Percentiles rank a stretch among this genome's conserved stretches.
Conservation (phyloP, 768 basidiomycete species). For the Leucocoprinus sp. region DNA sequence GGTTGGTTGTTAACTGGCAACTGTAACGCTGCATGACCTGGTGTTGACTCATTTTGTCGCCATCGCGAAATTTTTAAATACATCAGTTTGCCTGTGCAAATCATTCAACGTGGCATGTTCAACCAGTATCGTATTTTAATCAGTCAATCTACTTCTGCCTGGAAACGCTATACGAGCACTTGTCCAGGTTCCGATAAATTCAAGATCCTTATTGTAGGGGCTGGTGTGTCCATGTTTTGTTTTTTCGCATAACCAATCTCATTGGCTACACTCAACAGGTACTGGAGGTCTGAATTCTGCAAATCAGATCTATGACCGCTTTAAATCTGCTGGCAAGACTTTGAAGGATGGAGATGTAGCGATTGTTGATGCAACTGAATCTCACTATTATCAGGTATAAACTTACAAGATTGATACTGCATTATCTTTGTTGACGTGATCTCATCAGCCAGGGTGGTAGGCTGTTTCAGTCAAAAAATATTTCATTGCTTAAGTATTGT, state of each 20-base stretch:
- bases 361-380: constrained; percentile 73
- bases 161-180: constrained; percentile 28
- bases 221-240: constrained; percentile 42
- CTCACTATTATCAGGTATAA: constrained; percentile 83
- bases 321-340: constrained; percentile 59
- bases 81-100: not conserved
- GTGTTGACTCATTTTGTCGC: constrained; percentile 10
- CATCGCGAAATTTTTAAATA: no score
- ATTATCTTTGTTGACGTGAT: constrained; percentile 21
- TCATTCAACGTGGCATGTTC: constrained; percentile 1
- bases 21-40: constrained; percentile 1
- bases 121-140: not conserved
- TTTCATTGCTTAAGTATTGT: not conserved
- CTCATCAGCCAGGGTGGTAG: constrained; percentile 74
- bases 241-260: constrained; percentile 3
- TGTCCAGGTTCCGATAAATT: constrained; percentile 43
- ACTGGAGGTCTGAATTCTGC: constrained; percentile 77
- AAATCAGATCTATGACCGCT: constrained; percentile 79
- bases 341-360: constrained; percentile 73
- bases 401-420: not conserved
- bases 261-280: constrained; percentile 34
- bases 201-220: constrained; percentile 84
- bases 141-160: constrained; percentile 2
- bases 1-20: not conserved
- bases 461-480: not conserved